phyloP scores from a whole-genome alignment of 345 rosid species.

The Rhodomyrtus tomentosa region DNA sequence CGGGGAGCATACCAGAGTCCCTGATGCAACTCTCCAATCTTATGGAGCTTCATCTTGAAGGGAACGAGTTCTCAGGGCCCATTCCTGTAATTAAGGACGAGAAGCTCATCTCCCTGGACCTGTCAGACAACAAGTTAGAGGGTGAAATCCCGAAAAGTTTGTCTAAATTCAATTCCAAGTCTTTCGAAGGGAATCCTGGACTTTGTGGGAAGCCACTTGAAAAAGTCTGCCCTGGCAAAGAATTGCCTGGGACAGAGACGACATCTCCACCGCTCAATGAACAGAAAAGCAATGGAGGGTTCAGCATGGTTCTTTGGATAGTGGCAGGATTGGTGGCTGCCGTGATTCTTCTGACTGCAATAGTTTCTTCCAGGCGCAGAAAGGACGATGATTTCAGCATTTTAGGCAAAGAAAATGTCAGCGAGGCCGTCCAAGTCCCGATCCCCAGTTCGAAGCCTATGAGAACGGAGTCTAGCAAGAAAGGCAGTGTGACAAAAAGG shows the following conservation, averaged over 20 bases:
- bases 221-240: slow-evolving; percentile 11
- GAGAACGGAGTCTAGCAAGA: not conserved
- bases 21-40: slow-evolving; percentile 30
- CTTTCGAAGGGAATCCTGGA: slow-evolving; percentile 41
- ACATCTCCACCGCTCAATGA: not conserved
- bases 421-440: slow-evolving; percentile 30
- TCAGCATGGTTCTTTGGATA: slow-evolving; percentile 7
- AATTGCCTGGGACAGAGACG: not conserved
- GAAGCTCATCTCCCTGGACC: slow-evolving; percentile 24
- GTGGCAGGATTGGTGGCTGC: slow-evolving; percentile 20
- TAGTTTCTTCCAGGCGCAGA: slow-evolving; percentile 12
- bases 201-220: slow-evolving; percentile 45
- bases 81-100: slow-evolving; percentile 37
- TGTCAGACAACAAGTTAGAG: slow-evolving; percentile 44
- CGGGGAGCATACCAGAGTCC: slow-evolving; percentile 51
- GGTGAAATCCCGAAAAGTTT: slow-evolving; percentile 58
- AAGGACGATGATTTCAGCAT: slow-evolving; percentile 1
- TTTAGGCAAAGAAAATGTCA: not conserved
- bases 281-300: not conserved
- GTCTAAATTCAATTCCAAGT: slow-evolving; percentile 18
- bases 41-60: slow-evolving; percentile 48
- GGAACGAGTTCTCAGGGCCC: slow-evolving; percentile 48
- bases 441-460: slow-evolving; percentile 29
- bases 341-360: slow-evolving; percentile 10
- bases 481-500: slow-evolving; percentile 23